Conservation (phyloP, 1,284 basidiomycete species). For the Boletellus sp. region DNA sequence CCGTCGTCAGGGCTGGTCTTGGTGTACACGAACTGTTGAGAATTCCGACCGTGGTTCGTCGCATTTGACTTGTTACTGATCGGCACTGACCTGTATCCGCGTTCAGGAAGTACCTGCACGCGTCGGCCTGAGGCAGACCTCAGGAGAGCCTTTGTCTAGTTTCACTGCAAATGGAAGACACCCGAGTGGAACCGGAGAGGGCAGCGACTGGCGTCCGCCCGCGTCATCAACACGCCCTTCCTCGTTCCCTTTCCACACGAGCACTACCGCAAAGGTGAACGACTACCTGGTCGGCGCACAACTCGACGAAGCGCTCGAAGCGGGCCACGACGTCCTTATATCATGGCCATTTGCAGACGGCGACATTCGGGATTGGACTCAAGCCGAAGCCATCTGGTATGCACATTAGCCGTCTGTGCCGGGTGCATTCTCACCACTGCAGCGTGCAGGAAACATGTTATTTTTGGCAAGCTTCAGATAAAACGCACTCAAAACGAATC, state of each 20-base stretch:
- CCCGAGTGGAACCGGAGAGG: conserved; percentile 16
- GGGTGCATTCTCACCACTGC: conserved; percentile 6
- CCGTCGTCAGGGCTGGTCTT: conserved; percentile 69
- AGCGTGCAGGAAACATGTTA: conserved; percentile 73
- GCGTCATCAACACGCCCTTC: conserved; percentile 46
- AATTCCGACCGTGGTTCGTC: conserved; percentile 67
- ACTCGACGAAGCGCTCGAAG: conserved; percentile 74
- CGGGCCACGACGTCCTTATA: conserved; percentile 68
- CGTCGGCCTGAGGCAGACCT: conserved; percentile 62
- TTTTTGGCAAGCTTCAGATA: conserved; percentile 75
- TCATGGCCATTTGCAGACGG: conserved; percentile 85
- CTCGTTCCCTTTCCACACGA: conserved; percentile 41
- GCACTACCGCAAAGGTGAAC: conserved; percentile 50
- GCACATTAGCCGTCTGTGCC: conserved; percentile 2
- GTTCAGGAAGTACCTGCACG: conserved; percentile 67
- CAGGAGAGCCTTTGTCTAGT: conserved; percentile 20
- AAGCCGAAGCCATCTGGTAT: conserved; percentile 89
- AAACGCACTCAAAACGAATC: conserved; percentile 86
- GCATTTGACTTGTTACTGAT: conserved; percentile 1
- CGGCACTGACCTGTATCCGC: conserved; percentile 7
- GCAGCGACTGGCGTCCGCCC: conserved; percentile 32
- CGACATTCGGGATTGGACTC: conserved; percentile 79
- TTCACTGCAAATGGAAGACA: conserved; percentile 28
- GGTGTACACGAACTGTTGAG: conserved; percentile 81
- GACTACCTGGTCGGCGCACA: conserved; percentile 85